Conservation (phyloP, 148 eudicot species). For the Linanthus parryae region DNA sequence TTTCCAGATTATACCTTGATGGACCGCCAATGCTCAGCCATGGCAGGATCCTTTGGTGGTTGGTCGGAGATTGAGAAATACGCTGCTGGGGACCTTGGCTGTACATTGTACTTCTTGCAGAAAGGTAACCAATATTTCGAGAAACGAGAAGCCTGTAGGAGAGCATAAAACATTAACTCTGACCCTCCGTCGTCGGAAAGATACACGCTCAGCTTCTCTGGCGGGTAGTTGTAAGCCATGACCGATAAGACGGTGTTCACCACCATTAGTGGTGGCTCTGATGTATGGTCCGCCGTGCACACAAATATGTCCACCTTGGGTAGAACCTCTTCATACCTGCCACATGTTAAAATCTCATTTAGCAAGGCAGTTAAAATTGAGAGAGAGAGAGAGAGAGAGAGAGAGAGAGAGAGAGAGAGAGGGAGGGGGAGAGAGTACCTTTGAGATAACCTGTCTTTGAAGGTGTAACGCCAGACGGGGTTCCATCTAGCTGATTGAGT, state of each 20-base stretch:
- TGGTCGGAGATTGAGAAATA: conserved; percentile 6
- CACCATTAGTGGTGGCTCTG: conserved; percentile 18
- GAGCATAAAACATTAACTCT: conserved; percentile 14
- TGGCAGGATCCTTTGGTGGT: background rate
- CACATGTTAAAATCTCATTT: too few species aligned
- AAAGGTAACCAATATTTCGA: conserved; percentile 16
- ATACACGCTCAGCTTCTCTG: conserved; percentile 14
- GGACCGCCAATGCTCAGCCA: conserved; percentile 1
- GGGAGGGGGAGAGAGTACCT: background rate
- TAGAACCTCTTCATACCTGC: conserved; percentile 5
- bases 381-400: background rate
- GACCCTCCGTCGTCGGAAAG: conserved; percentile 20
- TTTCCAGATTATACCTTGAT: conserved; percentile 17
- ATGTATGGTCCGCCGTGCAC: conserved; percentile 15
- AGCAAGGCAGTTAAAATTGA: background rate
- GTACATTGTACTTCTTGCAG: conserved; percentile 14
- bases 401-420: background rate
- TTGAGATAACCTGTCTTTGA: background rate
- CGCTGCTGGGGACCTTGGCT: conserved; percentile 8
- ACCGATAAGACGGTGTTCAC: conserved; percentile 16
- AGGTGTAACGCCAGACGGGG: background rate
- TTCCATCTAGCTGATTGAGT: background rate
- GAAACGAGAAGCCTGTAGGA: conserved; percentile 13
- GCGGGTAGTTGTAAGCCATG: conserved; percentile 17
- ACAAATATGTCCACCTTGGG: conserved; percentile 10